Base-by-base conservation (phyloP, 1,139 yeast genomes). In the Citeromyces hawaiiensis region DNA sequence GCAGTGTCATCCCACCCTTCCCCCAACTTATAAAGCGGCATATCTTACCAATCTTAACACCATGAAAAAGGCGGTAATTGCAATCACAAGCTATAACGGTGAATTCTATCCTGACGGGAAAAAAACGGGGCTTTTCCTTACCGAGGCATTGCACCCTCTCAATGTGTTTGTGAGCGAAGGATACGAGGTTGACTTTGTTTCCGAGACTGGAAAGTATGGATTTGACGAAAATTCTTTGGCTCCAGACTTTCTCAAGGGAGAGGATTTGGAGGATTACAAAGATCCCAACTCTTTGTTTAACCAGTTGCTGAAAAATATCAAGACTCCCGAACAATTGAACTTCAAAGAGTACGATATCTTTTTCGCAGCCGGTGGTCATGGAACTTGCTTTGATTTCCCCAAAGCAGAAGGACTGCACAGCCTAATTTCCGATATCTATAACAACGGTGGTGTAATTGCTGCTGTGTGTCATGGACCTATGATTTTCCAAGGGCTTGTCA, bases 381-480 rank as follows among this genome's bases (percentile, higher is more conserved):
- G 71, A 18, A 61, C 79, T n/a, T 50, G 68, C 38, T 70, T 64
- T 48, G 83, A 76, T 52, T 75, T 65, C 52, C 77, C 78, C 39
- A 59, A 54, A 3, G 79, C 79, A 15, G 55, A 52, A 4, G 63
- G 51, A n/a, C 57, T 76, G 40, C 74, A 68, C 43, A 47, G 53
- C 23, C 46, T 72, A 36, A 76, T 74, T 21, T 56, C 60, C 35
- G 55, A 59, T 10, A 66, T 75, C 39, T 72, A 68, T 52, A 59
- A 58, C 36, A 57, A 65, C 32, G 71, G 70, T 30, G 81, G 81
- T 38, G 66, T 73, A 35, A 69, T 76, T 21, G 54, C 76, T 34
- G 79, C 83, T 13, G 82, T 76, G 17, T 77, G 85, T 56, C 85
- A 77, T 47, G 85, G 83, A 4, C 80, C 82, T 11, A 66, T 68